These are phyloP conservation scores for Cystobasidium tubakii DNA, from an alignment of 768 basidiomycete genomes.

Conservation along the genomic window DNA sequence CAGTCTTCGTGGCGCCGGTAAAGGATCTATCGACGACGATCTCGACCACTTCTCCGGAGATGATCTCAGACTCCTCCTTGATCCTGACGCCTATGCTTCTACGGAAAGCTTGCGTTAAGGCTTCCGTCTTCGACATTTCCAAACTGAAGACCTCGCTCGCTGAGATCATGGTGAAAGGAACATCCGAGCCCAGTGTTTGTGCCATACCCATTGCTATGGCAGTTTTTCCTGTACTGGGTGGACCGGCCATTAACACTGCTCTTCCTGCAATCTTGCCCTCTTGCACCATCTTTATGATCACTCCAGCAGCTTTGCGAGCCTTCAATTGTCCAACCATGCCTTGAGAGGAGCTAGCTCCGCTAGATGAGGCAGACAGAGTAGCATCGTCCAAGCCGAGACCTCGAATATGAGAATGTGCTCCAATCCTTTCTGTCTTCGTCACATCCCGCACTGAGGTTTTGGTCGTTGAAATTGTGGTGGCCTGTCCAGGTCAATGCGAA, in stretches of 20 bases:
- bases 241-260: slow-evolving; percentile 94
- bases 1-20: slow-evolving; percentile 96
- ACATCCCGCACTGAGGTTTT: slow-evolving; percentile 30
- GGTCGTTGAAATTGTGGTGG: slow-evolving; percentile 31
- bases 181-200: slow-evolving; percentile 84
- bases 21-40: slow-evolving; percentile 96
- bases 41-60: slow-evolving; percentile 97
- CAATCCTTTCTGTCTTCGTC: slow-evolving; percentile 41
- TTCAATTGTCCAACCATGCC: slow-evolving; percentile 97
- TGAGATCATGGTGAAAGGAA: slow-evolving; percentile 96
- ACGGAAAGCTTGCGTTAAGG: slow-evolving; percentile 90
- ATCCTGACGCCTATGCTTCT: slow-evolving; percentile 95
- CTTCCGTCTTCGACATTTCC: slow-evolving; percentile 98
- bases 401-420: slow-evolving; percentile 70
- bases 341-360: slow-evolving; percentile 55
- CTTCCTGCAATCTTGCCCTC: slow-evolving; percentile 91
- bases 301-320: slow-evolving; percentile 92
- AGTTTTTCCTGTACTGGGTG: slow-evolving; percentile 94
- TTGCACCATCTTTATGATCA: slow-evolving; percentile 97
- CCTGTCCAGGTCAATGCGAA: not conserved
- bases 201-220: slow-evolving; percentile 98
- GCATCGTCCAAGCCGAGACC: slow-evolving; percentile 85
- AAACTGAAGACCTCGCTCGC: slow-evolving; percentile 97
- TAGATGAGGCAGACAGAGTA: slow-evolving; percentile 62
- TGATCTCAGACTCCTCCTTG: slow-evolving; percentile 93